A percentile compares a stretch with the other conserved stretches of the same genome.
These are phyloP conservation scores for Metschnikowia koreensis DNA, from an alignment of 805 yeast species.

Conservation along the genomic window DNA sequence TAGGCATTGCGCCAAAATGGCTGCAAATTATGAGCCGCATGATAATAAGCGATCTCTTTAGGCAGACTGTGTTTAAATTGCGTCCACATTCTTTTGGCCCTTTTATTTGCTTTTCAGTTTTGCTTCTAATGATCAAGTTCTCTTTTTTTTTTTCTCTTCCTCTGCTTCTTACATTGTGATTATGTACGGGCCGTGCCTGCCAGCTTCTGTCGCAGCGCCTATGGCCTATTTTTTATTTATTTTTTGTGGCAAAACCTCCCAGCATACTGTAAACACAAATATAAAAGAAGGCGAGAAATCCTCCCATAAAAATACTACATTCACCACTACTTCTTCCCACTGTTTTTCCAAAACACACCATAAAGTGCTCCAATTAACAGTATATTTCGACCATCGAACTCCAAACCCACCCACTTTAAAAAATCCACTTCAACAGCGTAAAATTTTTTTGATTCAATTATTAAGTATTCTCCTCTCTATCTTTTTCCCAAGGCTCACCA, in stretches of 20 bases:
- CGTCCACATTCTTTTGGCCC: too few species aligned
- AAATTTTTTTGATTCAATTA: too few species aligned
- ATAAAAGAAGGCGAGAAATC: not conserved
- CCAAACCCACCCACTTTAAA: not conserved
- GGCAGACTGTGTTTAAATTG: too few species aligned
- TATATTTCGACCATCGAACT: not conserved
- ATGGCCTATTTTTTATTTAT: too few species aligned
- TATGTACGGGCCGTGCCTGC: not conserved
- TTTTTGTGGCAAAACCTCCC: not conserved
- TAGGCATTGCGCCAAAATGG: not conserved
- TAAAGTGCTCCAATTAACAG: not conserved
- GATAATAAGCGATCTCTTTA: not conserved
- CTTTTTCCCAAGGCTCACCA: not conserved
- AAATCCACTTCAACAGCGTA: not conserved
- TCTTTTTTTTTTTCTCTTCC: not conserved
- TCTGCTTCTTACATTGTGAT: too few species aligned
- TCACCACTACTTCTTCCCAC: not conserved
- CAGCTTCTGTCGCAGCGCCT: not conserved
- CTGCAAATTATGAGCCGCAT: not conserved
- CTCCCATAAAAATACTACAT: not conserved
- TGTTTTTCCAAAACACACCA: not conserved
- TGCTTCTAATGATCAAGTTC: not conserved
- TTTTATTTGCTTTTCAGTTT: too few species aligned
- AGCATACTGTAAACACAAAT: not conserved
- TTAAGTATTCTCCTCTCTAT: not conserved